Evolutionary conservation across 106 monocot genomes (phyloP), one percentile per base, ranked within the genome.

Genomic region (Dendrobium chrysotoxum): DNA sequence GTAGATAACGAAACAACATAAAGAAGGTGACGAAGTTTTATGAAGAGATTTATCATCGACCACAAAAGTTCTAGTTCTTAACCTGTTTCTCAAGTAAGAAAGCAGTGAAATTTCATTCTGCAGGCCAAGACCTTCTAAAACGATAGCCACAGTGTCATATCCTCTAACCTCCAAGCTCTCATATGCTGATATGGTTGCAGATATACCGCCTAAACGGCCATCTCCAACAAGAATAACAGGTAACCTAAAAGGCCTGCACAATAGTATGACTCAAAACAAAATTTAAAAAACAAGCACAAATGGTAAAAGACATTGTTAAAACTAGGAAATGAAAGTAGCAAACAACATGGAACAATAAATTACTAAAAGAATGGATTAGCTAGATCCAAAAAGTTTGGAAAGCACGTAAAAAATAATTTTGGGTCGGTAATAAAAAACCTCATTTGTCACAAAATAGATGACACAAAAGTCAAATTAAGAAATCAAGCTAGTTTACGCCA

Each of bases 141-240:
- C 85, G 80, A 99, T 77, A 73, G 94, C 95, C 40, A 80, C 73
- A 68, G 93, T 85, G 84, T 99, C 99, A 88, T 99, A 99, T 72
- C 99, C 95, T 91, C 99, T 89, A 45, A 95, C 81, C 40, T 88
- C 86, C 70, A 99, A 82, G 80, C 85, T 88, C 79, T 99, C 99
- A 83, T 95, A 99, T n/a, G 99, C 89, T 68, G 99, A 88, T 76
- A 99, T 87, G 44, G 99, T 99, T 68, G 86, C 81, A 67, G 99
- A 95, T 73, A 99, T 95, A 26, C 99, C 99, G 76, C 98, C 99
- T 79, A 99, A 80, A 54, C 80, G 89, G n/a, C 95, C 99, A 83
- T 99, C 99, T 86, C 95, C 99, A 80, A 95, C 93, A 79, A 99
- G 93, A 80, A 99, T 57, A 18, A 84, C 89, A 57, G 99, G 99